Evolutionary conservation across 768 basidiomycete species (phyloP).

Genomic region (Russula abietina): DNA sequence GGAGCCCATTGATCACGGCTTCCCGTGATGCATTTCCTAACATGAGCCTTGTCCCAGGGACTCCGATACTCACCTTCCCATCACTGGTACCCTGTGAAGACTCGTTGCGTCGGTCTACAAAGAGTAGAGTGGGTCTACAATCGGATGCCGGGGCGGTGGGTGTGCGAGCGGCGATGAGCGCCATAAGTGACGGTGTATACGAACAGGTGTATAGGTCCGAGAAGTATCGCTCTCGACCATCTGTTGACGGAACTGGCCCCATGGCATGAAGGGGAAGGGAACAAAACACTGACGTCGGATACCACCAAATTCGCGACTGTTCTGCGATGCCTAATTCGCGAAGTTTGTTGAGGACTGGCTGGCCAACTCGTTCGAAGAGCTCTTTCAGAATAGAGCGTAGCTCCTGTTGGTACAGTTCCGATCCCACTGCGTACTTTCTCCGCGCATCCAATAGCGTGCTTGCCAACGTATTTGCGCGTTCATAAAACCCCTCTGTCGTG

Average conservation of each 20-base stretch:
- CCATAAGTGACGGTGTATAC: conserved; percentile 12
- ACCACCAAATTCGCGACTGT: conserved; percentile 18
- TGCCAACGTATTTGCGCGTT: background rate
- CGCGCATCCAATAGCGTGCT: background rate
- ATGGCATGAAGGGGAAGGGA: conserved; percentile 22
- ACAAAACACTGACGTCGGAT: background rate
- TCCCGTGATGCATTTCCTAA: background rate
- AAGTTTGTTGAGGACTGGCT: conserved; percentile 5
- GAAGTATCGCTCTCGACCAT: background rate
- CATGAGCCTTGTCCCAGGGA: background rate
- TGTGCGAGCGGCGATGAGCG: background rate
- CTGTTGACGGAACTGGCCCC: conserved; percentile 2
- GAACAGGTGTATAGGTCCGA: conserved; percentile 17
- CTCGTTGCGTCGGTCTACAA: background rate
- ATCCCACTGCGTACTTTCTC: background rate
- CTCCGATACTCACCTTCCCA: background rate
- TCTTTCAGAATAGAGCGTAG: background rate
- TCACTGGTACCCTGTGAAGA: background rate
- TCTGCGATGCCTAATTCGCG: background rate
- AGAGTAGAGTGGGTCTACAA: background rate
- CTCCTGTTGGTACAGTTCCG: background rate
- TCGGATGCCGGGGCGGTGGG: background rate
- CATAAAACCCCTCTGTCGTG: background rate
- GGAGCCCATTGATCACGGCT: background rate
- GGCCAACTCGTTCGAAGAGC: conserved; percentile 8